Conservation (phyloP, 805 yeast genomes). For the Pichia membranifaciens region DNA sequence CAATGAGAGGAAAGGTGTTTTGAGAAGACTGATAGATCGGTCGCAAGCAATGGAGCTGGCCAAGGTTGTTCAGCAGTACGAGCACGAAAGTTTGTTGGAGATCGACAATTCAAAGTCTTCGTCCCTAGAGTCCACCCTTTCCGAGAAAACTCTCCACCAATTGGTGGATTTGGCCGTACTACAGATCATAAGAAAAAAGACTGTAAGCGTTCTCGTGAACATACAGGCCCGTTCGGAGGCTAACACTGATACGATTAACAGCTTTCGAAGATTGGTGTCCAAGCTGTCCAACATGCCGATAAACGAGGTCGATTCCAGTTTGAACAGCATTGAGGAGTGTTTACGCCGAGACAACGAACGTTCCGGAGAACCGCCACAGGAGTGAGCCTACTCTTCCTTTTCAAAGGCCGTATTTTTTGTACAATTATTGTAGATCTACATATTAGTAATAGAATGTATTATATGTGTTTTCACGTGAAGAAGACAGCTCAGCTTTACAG, state of each 20-base stretch:
- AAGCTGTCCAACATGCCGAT: conserved; percentile 62
- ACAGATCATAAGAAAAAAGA: conserved; percentile 49
- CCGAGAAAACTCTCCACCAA: conserved; percentile 9
- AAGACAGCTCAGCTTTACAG: no score
- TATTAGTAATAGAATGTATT: no score
- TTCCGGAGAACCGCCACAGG: background rate
- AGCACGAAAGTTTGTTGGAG: conserved; percentile 22
- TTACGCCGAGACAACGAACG: conserved; percentile 9
- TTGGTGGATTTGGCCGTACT: conserved; percentile 43
- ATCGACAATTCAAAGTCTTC: conserved; percentile 19
- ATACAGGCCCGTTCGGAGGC: conserved; percentile 35
- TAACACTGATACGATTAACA: conserved; percentile 51
- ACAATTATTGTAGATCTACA: no score
- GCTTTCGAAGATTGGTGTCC: conserved; percentile 63
- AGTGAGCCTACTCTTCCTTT: background rate
- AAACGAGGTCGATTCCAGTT: conserved; percentile 59
- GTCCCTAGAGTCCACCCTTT: conserved; percentile 13
- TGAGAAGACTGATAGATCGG: conserved; percentile 32
- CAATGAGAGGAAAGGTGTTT: conserved; percentile 14
- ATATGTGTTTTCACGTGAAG: background rate
- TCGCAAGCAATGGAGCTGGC: conserved; percentile 43
- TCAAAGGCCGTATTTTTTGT: background rate
- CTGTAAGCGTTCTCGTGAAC: conserved; percentile 42
- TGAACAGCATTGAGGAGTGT: conserved; percentile 49
- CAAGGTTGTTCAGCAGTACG: conserved; percentile 34